phyloP scores from a whole-genome alignment of 805 yeast genomes.

The Sporopachydermia lactativora region DNA sequence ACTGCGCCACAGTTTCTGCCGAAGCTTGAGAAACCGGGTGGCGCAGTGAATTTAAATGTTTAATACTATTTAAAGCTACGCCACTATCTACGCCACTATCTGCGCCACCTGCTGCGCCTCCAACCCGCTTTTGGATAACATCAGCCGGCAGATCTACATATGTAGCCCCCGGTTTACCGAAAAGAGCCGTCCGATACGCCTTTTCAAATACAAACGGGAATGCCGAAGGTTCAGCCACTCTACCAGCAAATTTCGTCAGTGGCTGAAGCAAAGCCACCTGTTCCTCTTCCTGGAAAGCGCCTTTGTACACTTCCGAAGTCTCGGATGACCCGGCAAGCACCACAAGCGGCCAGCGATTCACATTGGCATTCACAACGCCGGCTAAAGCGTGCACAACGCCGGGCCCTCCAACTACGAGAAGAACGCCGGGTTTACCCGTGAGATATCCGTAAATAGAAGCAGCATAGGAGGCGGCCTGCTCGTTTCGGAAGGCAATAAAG shows the following conservation, averaged over 20 bases:
- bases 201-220: constrained; percentile 28
- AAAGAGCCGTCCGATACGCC: constrained; percentile 29
- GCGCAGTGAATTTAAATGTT: too few species aligned
- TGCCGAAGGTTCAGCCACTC: constrained; percentile 22
- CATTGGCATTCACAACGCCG: constrained; percentile 46
- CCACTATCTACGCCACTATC: constrained; percentile 12
- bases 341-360: constrained; percentile 52
- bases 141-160: constrained; percentile 58
- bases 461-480: constrained; percentile 65
- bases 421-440: constrained; percentile 50
- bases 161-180: constrained; percentile 45
- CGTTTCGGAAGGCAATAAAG: constrained; percentile 52
- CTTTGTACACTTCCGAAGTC: constrained; percentile 32
- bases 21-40: constrained; percentile 25
- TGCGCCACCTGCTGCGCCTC: constrained; percentile 5
- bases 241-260: constrained; percentile 38
- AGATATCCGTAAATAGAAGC: constrained; percentile 59
- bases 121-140: constrained; percentile 26
- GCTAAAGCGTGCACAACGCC: constrained; percentile 56
- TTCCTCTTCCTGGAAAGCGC: constrained; percentile 62
- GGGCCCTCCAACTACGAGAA: constrained; percentile 65
- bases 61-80: too few species aligned
- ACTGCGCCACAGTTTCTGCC: constrained; percentile 19
- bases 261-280: constrained; percentile 37
- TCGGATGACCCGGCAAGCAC: constrained; percentile 52